Conservation (phyloP, 164 flowering plant genomes). For the Echeveria elegans region DNA sequence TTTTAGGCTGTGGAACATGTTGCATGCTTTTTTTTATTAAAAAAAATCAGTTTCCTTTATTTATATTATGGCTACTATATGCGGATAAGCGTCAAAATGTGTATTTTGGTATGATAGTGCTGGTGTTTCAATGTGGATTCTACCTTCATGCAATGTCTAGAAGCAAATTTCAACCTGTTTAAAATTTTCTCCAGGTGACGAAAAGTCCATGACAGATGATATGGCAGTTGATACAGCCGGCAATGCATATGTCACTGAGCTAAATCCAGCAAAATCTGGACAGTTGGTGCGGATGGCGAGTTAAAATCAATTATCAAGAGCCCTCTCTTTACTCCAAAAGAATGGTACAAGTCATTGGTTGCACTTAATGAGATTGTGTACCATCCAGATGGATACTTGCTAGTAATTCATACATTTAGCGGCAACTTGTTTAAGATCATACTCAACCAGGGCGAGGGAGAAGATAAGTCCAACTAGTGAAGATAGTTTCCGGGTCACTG, state of each 20-base stretch:
- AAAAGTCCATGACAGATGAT: constrained; percentile 69
- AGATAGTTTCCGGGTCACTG: constrained; percentile 42
- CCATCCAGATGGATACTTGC: constrained; percentile 81
- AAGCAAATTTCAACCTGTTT: no score
- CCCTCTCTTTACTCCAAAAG: constrained; percentile 53
- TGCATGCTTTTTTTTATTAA: background rate
- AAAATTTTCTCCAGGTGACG: constrained; percentile 51
- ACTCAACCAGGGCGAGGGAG: constrained; percentile 16
- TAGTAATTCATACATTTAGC: constrained; percentile 53
- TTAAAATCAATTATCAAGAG: constrained; percentile 32
- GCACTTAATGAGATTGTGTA: constrained; percentile 76
- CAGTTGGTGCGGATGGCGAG: constrained; percentile 55
- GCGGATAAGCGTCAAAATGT: background rate
- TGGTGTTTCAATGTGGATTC: background rate
- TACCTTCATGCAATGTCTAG: background rate
- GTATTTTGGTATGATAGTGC: background rate
- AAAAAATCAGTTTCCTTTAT: background rate
- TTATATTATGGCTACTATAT: background rate
- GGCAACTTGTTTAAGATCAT: constrained; percentile 60
- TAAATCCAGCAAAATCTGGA: constrained; percentile 62
- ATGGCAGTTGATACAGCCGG: constrained; percentile 82
- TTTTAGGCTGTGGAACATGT: background rate
- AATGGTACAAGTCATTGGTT: constrained; percentile 65
- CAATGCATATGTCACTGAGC: constrained; percentile 81
- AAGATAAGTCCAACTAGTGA: constrained; percentile 33